Evolutionary conservation across 306 rosid species (phyloP).

Genomic region (Vachellia collinsii): DNA sequence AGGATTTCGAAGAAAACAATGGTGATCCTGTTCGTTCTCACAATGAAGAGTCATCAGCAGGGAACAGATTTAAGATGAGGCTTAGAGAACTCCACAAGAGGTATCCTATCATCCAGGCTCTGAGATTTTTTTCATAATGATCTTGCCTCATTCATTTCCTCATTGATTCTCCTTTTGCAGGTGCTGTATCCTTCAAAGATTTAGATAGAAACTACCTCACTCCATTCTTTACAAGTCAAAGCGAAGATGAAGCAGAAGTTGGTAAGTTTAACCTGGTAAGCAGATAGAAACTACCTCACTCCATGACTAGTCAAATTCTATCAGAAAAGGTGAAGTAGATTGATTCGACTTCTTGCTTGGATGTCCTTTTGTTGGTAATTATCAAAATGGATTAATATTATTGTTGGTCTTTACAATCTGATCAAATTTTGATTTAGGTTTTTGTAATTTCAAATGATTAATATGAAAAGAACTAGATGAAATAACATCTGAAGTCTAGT

Average conservation of each 20-base stretch:
- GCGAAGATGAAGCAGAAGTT: constrained; percentile 58
- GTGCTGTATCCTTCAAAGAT: constrained; percentile 68
- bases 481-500: not conserved
- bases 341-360: not conserved
- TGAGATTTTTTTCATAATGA: not conserved
- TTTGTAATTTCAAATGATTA: too few relatives aligned
- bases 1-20: constrained; percentile 49
- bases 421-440: too few relatives aligned
- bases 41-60: constrained; percentile 54
- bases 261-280: constrained; percentile 49
- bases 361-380: not conserved
- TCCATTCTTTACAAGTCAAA: constrained; percentile 81
- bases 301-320: not conserved
- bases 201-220: constrained; percentile 70
- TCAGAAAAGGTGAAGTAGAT: not conserved
- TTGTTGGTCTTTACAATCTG: too few relatives aligned
- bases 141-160: not conserved
- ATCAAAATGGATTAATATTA: not conserved
- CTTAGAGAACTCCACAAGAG: constrained; percentile 64
- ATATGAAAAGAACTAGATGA: not conserved
- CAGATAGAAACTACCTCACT: too few relatives aligned
- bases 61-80: constrained; percentile 68
- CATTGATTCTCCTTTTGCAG: constrained; percentile 39
- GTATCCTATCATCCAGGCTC: constrained; percentile 31
- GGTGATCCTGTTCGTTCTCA: constrained; percentile 54